Evolutionary conservation across 306 rosid genomes (phyloP).

Genomic region (Prunus salicina): DNA sequence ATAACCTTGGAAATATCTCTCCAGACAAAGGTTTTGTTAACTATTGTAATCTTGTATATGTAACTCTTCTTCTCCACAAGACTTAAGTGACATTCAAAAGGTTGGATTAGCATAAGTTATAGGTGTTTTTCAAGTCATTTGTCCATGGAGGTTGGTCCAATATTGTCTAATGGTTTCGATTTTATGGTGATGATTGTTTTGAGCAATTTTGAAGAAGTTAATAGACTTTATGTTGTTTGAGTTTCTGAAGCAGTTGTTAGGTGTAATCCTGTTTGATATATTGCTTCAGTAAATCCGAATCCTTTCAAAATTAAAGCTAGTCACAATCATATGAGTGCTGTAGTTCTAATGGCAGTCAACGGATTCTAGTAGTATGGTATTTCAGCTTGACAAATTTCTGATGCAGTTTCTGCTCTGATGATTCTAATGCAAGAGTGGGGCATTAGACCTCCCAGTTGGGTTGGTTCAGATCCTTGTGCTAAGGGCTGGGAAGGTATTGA

Average conservation of each 20-base stretch:
- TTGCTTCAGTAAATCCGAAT: too few relatives aligned
- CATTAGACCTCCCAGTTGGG: constrained; percentile 8
- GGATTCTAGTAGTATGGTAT: not conserved
- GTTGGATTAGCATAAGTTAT: too few relatives aligned
- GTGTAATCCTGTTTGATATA: too few relatives aligned
- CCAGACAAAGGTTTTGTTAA: too few relatives aligned
- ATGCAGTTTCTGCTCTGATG: constrained; percentile 7
- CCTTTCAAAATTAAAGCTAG: too few relatives aligned
- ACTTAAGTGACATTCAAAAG: not conserved
- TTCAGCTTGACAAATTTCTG: not conserved
- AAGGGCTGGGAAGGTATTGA: constrained; percentile 16
- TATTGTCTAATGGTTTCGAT: not conserved
- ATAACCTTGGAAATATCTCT: too few relatives aligned
- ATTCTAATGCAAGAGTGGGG: constrained; percentile 11
- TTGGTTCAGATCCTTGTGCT: constrained; percentile 11
- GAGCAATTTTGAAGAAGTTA: too few relatives aligned
- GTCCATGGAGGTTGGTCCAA: not conserved
- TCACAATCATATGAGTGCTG: too few relatives aligned
- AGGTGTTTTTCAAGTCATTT: not conserved
- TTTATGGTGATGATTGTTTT: not conserved
- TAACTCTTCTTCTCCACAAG: not conserved
- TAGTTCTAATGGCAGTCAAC: too few relatives aligned
- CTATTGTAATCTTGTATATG: too few relatives aligned
- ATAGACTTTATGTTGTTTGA: too few relatives aligned
- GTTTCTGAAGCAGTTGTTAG: too few relatives aligned